phyloP scores from a whole-genome alignment of 164 flowering plant genomes.

The Vitis cinerea region DNA sequence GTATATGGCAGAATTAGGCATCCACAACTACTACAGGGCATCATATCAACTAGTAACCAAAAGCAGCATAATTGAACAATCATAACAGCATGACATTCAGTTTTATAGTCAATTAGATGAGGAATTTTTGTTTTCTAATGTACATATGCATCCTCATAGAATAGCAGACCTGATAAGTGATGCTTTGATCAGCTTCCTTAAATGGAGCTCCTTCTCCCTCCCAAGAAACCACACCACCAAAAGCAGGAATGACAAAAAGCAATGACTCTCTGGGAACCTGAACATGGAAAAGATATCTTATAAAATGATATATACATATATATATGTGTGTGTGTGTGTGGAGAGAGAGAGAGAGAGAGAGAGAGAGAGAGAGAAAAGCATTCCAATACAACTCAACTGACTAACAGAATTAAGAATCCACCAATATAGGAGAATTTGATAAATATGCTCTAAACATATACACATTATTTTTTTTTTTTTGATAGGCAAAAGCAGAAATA shows the following conservation, averaged over 20 bases:
- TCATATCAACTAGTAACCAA: background rate
- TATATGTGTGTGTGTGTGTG: too few species aligned
- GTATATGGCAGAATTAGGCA: too few species aligned
- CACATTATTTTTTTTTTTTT: too few species aligned
- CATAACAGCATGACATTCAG: background rate
- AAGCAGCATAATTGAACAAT: too few species aligned
- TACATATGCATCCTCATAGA: background rate
- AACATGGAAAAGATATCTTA: background rate
- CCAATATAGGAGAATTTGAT: background rate
- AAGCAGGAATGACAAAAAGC: constrained; percentile 87
- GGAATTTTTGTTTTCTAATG: background rate
- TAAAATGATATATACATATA: background rate
- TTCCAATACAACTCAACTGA: background rate
- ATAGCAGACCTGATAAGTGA: constrained; percentile 74
- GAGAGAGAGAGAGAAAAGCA: background rate
- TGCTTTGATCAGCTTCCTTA: constrained; percentile 66
- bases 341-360: background rate
- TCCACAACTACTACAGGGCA: too few species aligned
- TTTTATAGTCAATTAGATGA: background rate
- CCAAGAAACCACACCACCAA: constrained; percentile 95
- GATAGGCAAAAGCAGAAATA: too few species aligned
- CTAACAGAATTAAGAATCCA: background rate
- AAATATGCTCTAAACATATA: too few species aligned
- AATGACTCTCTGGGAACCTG: constrained; percentile 90
- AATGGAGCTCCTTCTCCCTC: constrained; percentile 90